A percentile compares a stretch with the other conserved stretches of the same genome.
phyloP scores from a whole-genome alignment of 768 basidiomycete species.

The Obba rivulosa region DNA sequence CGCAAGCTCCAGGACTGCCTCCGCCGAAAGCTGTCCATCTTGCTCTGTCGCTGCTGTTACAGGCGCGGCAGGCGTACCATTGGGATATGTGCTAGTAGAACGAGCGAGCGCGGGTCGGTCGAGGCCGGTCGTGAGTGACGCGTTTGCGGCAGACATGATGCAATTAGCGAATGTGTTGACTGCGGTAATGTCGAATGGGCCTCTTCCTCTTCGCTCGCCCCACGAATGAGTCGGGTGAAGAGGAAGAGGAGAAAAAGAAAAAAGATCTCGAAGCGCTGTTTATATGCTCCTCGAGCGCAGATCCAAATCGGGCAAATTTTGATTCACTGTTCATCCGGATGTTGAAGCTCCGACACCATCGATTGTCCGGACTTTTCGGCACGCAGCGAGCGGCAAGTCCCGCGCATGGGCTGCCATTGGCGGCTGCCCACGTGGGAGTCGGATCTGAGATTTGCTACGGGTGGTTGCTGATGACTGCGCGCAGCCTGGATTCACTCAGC shows the following conservation, averaged over 20 bases:
- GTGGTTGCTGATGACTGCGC: too few species aligned
- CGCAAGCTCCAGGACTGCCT: conserved; percentile 80
- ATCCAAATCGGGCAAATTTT: not conserved
- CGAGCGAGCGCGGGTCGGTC: conserved; percentile 41
- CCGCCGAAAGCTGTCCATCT: conserved; percentile 24
- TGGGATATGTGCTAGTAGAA: conserved; percentile 35
- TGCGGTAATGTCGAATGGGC: conserved; percentile 1
- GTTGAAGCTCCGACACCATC: too few species aligned
- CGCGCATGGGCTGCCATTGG: too few species aligned
- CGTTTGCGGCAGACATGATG: conserved; percentile 15
- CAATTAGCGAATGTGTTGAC: conserved; percentile 2
- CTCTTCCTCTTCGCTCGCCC: conserved; percentile 28
- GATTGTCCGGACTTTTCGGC: too few species aligned
- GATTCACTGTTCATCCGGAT: not conserved
- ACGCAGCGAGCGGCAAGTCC: too few species aligned
- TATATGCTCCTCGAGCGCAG: too few species aligned
- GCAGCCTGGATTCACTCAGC: too few species aligned
- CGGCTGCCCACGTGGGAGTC: too few species aligned
- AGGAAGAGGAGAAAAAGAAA: conserved; percentile 26
- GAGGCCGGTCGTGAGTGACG: conserved; percentile 14
- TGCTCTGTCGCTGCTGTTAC: conserved; percentile 28
- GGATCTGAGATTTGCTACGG: too few species aligned
- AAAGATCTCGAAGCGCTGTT: too few species aligned
- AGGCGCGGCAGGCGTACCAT: conserved; percentile 29
- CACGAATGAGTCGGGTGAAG: conserved; percentile 22